Conservation (phyloP, 2,329 filamentous ascomycete species). For the Diaporthe sp. region DNA sequence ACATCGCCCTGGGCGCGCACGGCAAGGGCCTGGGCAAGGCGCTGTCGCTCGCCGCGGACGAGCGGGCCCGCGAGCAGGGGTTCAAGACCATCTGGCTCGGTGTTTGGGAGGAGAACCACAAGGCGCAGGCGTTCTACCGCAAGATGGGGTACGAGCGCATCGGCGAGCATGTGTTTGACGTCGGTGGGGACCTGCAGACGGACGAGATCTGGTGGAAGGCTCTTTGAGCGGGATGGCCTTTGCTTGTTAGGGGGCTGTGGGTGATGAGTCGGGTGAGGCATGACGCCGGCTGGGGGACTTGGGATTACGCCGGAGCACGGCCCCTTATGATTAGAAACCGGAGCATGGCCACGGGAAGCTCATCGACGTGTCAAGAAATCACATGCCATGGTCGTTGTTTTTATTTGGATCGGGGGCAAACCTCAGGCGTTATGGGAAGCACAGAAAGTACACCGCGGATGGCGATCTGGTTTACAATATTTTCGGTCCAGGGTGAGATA, state of each 20-base stretch:
- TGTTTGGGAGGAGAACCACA: constrained; percentile 60
- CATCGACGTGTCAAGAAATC: neutral
- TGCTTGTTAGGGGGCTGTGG: too few relatives aligned
- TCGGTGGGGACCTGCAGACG: constrained; percentile 56
- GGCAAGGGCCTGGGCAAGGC: constrained; percentile 54
- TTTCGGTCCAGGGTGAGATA: neutral
- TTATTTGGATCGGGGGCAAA: neutral
- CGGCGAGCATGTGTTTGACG: constrained; percentile 56
- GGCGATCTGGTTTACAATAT: neutral
- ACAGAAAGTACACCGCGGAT: neutral
- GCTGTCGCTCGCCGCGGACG: constrained; percentile 48
- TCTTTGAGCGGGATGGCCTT: constrained; percentile 40
- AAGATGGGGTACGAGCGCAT: constrained; percentile 55
- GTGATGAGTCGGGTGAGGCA: too few relatives aligned
- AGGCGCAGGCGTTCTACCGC: constrained; percentile 54
- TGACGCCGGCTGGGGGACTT: too few relatives aligned
- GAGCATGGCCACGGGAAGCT: neutral
- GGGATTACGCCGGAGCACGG: too few relatives aligned
- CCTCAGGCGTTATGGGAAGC: neutral
- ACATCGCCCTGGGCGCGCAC: constrained; percentile 52
- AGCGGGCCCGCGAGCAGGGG: constrained; percentile 51
- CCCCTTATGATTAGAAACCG: too few relatives aligned
- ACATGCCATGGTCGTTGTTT: neutral
- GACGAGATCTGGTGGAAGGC: constrained; percentile 53
- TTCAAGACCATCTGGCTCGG: constrained; percentile 59